phyloP scores from a whole-genome alignment of 2,329 filamentous ascomycete species.

The Corniculantispora saksenae region DNA sequence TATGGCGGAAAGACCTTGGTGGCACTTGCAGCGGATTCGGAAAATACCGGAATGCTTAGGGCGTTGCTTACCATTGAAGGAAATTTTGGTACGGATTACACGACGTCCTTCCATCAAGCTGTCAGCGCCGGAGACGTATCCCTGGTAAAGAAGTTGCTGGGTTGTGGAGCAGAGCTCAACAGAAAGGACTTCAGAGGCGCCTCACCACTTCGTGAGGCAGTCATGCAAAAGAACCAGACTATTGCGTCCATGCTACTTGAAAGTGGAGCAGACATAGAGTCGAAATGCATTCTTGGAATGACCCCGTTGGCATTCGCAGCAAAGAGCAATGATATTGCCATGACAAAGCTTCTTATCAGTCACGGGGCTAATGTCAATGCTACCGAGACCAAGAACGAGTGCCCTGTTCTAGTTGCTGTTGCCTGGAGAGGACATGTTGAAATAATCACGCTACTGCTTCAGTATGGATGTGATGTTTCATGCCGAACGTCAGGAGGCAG shows the following conservation, averaged over 20 bases:
- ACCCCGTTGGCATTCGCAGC: background rate
- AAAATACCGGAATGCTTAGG: background rate
- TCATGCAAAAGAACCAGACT: background rate
- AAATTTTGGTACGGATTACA: background rate
- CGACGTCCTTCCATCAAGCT: background rate
- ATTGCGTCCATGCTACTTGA: background rate
- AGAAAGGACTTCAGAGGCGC: background rate
- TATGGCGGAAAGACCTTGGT: background rate
- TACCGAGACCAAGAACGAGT: background rate
- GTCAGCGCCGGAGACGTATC: background rate
- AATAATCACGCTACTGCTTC: background rate
- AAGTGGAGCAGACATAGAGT: background rate
- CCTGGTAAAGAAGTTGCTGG: background rate
- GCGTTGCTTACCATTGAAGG: background rate
- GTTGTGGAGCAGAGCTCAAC: background rate
- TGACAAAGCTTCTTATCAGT: background rate
- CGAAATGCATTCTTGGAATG: background rate
- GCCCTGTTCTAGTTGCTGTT: background rate
- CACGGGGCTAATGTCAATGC: background rate
- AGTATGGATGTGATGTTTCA: background rate
- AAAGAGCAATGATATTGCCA: background rate
- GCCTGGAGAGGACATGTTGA: background rate
- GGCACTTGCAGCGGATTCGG: background rate
- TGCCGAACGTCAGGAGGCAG: background rate
- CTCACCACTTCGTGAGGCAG: background rate